These are phyloP conservation scores for Cyclotella distinguenda DNA, from an alignment of 108 stramenopile species.

Conservation along the genomic window DNA sequence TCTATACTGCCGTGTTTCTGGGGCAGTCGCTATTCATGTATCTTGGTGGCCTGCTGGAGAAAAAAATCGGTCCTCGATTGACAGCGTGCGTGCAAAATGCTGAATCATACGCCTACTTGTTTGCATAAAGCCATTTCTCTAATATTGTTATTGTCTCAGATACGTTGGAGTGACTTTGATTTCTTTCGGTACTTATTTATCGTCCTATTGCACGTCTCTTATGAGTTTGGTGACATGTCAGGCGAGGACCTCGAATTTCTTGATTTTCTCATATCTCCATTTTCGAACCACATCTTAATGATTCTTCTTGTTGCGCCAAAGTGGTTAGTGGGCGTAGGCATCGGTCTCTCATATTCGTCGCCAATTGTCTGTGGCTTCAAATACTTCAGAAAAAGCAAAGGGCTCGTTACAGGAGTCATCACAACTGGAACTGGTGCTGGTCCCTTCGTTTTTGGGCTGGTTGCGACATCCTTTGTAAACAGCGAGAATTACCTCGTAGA, in stretches of 20 bases:
- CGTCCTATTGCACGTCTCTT: conserved; percentile 32
- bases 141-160: too few species aligned
- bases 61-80: conserved; percentile 31
- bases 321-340: conserved; percentile 39
- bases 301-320: conserved; percentile 6
- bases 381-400: conserved; percentile 44
- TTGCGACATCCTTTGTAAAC: conserved; percentile 50
- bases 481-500: conserved; percentile 43
- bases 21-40: conserved; percentile 51
- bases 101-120: too few species aligned
- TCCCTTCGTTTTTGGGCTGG: conserved; percentile 37
- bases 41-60: conserved; percentile 42
- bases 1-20: conserved; percentile 43
- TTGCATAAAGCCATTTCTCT: too few species aligned
- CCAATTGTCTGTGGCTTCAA: conserved; percentile 44
- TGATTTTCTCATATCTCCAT: neutral
- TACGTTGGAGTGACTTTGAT: conserved; percentile 34
- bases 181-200: conserved; percentile 34
- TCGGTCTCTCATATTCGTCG: conserved; percentile 47
- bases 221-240: conserved; percentile 25
- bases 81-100: too few species aligned
- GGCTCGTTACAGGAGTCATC: conserved; percentile 44
- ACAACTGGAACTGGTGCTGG: conserved; percentile 48
- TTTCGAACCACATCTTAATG: neutral
- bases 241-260: neutral